Conservation (phyloP, 352 stramenopile genomes). For the Phytopythium montanum region DNA sequence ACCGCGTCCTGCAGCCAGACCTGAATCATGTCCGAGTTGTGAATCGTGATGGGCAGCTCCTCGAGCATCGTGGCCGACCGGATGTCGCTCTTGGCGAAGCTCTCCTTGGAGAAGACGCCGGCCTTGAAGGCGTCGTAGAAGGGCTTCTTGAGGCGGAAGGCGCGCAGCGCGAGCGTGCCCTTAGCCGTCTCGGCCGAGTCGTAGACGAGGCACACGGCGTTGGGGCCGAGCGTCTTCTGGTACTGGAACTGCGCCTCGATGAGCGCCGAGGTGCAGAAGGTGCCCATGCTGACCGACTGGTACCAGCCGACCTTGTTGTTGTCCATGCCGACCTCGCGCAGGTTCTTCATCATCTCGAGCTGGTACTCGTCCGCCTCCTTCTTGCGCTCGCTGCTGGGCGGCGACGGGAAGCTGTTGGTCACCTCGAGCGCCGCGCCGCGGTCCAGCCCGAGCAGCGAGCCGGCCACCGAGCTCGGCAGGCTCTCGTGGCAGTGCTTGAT, state of each 20-base stretch:
- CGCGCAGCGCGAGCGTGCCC: conserved; percentile 94
- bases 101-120: conserved; percentile 77
- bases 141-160: conserved; percentile 93
- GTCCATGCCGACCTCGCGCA: conserved; percentile 97
- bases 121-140: conserved; percentile 92
- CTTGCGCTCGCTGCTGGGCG: conserved; percentile 72
- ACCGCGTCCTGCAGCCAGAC: conserved; percentile 93
- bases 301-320: conserved; percentile 99
- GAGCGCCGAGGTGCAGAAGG: conserved; percentile 93
- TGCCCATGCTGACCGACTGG: conserved; percentile 96
- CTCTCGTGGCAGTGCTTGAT: conserved; percentile 99
- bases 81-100: conserved; percentile 80
- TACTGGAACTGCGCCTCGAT: conserved; percentile 96
- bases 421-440: conserved; percentile 92
- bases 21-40: conserved; percentile 93
- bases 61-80: conserved; percentile 92
- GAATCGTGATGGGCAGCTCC: conserved; percentile 94
- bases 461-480: conserved; percentile 91
- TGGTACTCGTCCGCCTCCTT: conserved; percentile 93
- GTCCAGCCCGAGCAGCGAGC: conserved; percentile 95
- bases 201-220: conserved; percentile 98
- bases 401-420: conserved; percentile 97
- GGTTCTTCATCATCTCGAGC: conserved; percentile 99
- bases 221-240: conserved; percentile 95
- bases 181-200: conserved; percentile 95